These are phyloP conservation scores for Inga oerstediana DNA, from an alignment of 306 rosid species.

Conservation along the genomic window DNA sequence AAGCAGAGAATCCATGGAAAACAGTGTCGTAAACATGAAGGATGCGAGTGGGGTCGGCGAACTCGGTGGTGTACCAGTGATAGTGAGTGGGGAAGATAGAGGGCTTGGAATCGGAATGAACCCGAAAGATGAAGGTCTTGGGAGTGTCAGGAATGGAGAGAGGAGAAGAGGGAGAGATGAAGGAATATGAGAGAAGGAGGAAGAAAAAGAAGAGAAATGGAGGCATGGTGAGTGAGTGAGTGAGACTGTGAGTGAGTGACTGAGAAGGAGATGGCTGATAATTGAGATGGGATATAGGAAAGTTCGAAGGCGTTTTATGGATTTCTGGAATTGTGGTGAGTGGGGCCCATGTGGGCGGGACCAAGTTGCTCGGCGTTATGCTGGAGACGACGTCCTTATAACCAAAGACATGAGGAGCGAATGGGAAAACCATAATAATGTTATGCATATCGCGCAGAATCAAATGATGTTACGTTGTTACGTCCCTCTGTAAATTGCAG, in stretches of 20 bases:
- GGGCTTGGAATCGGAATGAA: slow-evolving; percentile 58
- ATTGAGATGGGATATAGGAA: not conserved
- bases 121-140: slow-evolving; percentile 58
- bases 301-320: not conserved
- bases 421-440: not conserved
- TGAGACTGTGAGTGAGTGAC: not conserved
- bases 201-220: not conserved
- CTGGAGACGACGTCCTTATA: not conserved
- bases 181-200: slow-evolving; percentile 6
- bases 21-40: slow-evolving; percentile 68
- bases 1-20: slow-evolving; percentile 76
- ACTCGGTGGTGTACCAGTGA: slow-evolving; percentile 72
- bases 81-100: slow-evolving; percentile 67
- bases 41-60: slow-evolving; percentile 52
- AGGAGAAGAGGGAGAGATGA: slow-evolving; percentile 2
- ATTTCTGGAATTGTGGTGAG: too few relatives aligned
- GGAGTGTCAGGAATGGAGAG: slow-evolving; percentile 14
- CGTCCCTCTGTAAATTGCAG: not conserved
- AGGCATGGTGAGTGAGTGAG: not conserved
- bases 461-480: not conserved
- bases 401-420: too few relatives aligned
- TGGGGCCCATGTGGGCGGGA: not conserved
- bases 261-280: not conserved
- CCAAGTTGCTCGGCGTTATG: not conserved
- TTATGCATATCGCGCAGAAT: too few relatives aligned